phyloP scores from a whole-genome alignment of 345 rosid genomes.

The Populus nigra region DNA sequence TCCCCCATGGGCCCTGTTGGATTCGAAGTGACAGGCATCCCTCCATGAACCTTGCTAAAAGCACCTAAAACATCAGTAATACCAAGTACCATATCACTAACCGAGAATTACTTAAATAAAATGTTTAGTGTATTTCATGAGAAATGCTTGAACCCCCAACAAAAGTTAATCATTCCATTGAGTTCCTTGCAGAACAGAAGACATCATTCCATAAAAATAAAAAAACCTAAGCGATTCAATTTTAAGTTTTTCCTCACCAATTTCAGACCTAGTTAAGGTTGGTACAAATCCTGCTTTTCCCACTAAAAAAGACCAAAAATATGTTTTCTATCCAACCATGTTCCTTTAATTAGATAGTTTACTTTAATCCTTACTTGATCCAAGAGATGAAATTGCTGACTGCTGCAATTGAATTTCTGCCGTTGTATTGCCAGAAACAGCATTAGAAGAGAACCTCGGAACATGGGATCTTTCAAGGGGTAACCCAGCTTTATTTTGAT shows the following conservation, averaged over 20 bases:
- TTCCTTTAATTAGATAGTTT: constrained; percentile 1
- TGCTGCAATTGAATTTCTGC: constrained; percentile 41
- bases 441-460: constrained; percentile 47
- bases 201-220: not conserved
- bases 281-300: not conserved
- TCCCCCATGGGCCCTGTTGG: constrained; percentile 35
- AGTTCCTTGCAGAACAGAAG: not conserved
- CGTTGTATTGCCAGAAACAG: constrained; percentile 31
- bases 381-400: constrained; percentile 32
- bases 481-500: constrained; percentile 41
- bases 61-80: constrained; percentile 37
- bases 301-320: not conserved
- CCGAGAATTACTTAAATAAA: not conserved
- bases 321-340: not conserved
- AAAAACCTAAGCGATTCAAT: not conserved
- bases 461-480: constrained; percentile 48
- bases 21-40: constrained; percentile 35
- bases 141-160: not conserved
- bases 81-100: constrained; percentile 9
- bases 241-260: not conserved
- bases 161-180: not conserved
- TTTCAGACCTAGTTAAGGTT: not conserved
- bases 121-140: not conserved
- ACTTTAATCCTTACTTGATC: constrained; percentile 34
- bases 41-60: constrained; percentile 55